Evolutionary conservation across 352 stramenopile species (phyloP).

Genomic region (Phytophthora pinifolia): DNA sequence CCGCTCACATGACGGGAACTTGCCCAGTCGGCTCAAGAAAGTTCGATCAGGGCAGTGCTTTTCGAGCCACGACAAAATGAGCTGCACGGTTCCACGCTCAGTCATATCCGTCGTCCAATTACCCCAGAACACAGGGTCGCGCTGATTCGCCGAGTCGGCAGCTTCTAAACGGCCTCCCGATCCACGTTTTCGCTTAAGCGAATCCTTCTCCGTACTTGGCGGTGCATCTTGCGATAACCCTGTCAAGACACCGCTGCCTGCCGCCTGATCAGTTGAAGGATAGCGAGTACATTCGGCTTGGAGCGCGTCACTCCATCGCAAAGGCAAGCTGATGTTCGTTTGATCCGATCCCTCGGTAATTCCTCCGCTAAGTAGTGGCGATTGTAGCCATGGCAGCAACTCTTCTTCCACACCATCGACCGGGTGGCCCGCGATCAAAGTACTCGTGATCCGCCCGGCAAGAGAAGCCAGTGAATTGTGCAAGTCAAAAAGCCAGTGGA

Average conservation of each 20-base stretch:
- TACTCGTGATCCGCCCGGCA: conserved; percentile 62
- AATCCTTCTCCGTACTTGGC: conserved; percentile 18
- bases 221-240: conserved; percentile 4
- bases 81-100: conserved; percentile 48
- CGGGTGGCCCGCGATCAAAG: conserved; percentile 73
- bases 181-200: conserved; percentile 11
- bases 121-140: conserved; percentile 53
- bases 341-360: conserved; percentile 28
- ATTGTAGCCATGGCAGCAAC: conserved; percentile 82
- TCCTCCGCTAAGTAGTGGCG: conserved; percentile 74
- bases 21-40: conserved; percentile 74
- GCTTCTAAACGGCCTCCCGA: conserved; percentile 21
- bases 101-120: conserved; percentile 64
- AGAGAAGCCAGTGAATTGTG: conserved; percentile 76
- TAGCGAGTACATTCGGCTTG: conserved; percentile 34
- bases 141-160: conserved; percentile 24
- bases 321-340: conserved; percentile 3
- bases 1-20: conserved; percentile 70
- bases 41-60: conserved; percentile 72
- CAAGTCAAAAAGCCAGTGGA: conserved; percentile 86
- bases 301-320: conserved; percentile 43
- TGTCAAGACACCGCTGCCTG: conserved; percentile 8
- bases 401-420: conserved; percentile 82
- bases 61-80: conserved; percentile 78
- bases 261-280: conserved; percentile 14